Base-by-base conservation (phyloP, 1,139 yeast species). In the Trichomonascaceae sp. region DNA sequence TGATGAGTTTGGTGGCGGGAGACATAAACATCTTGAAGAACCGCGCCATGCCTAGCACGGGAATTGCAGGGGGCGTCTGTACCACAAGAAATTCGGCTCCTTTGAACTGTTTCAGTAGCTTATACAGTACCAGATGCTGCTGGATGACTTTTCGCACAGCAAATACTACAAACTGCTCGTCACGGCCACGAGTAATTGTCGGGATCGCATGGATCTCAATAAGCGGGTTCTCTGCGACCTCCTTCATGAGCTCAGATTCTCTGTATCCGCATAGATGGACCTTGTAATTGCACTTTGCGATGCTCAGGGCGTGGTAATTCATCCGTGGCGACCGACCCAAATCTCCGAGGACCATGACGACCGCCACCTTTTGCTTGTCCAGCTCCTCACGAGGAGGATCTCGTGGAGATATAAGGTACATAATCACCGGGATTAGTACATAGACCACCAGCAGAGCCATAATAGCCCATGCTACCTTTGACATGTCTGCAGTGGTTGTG, bases 271-370 rank as follows among this genome's bases (percentile, higher is more conserved):
- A 79, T 29, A 89, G 55, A 41, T 78, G 82, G 2, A 92, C 98
- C 32, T 67, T 65, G 54, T 77, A 78, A 1, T 84, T 89, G 2
- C 61, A 52, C 32, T 65, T 59, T n/a, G 81, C 69, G 45, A 89
- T 74, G 35, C 93, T 78, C 38, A 67, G 59, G 1, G 94, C 94
- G 54, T 92, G 99, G 55, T 89, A 81, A 47, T 79, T 71, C 82
- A 89, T 89, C 41, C 99, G 64, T 4, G 99, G 99, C 1, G 97
- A 87, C 49, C 87, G 93, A 11, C 95, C 96, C 35, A 92, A 55
- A 51, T 89, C 98, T 1, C 99, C 99, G 17, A 92, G 62, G 1
- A 89, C 98, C 39, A 82, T 68, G 17, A 89, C 74, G 5, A 81
- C 67, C 3, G 84, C 74, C 30, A 82, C 61, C 43, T 62, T 69